Percentiles rank a stretch among this genome's conserved stretches.
Evolutionary conservation across 176 grass and related monocot genomes (phyloP).

Genomic region (Themeda triandra): DNA sequence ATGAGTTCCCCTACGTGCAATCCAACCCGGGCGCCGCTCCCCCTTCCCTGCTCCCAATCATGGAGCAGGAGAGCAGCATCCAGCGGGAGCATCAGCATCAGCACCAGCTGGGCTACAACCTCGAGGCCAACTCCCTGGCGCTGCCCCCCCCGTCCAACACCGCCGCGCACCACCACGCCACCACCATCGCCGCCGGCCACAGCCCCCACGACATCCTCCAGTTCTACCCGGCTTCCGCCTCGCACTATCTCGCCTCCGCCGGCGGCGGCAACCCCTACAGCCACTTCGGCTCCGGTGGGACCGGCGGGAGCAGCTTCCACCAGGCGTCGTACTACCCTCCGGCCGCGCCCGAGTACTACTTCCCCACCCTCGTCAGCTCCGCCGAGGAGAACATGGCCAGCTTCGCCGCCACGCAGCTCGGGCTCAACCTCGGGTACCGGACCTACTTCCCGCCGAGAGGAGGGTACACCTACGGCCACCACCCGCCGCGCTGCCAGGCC

Average conservation of each 20-base stretch:
- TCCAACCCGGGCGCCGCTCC: neutral
- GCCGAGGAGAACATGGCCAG: slow-evolving; percentile 65
- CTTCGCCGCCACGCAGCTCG: slow-evolving; percentile 57
- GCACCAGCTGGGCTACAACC: slow-evolving; percentile 38
- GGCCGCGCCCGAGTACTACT: slow-evolving; percentile 46
- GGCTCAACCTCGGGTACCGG: slow-evolving; percentile 62
- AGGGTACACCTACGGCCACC: slow-evolving; percentile 48
- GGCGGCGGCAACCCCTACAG: neutral
- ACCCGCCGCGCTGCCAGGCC: slow-evolving; percentile 69
- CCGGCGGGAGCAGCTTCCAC: neutral
- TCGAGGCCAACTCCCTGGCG: slow-evolving; percentile 41
- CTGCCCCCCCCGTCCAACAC: slow-evolving; percentile 40
- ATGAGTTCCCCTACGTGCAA: slow-evolving; percentile 43
- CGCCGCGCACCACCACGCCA: neutral
- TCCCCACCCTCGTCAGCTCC: slow-evolving; percentile 42
- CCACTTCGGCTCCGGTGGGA: slow-evolving; percentile 8
- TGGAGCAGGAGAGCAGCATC: slow-evolving; percentile 48
- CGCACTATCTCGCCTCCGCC: slow-evolving; percentile 35
- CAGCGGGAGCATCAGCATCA: slow-evolving; percentile 27
- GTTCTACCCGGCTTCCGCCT: slow-evolving; percentile 35
- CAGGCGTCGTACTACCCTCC: slow-evolving; percentile 40
- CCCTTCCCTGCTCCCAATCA: slow-evolving; percentile 34
- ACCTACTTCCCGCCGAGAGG: slow-evolving; percentile 64
- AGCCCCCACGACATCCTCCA: slow-evolving; percentile 47
- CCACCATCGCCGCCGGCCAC: slow-evolving; percentile 29